Evolutionary conservation across 352 stramenopile genomes (phyloP), one percentile per base, ranked within the genome.

Genomic region (Phytophthora capsici): DNA sequence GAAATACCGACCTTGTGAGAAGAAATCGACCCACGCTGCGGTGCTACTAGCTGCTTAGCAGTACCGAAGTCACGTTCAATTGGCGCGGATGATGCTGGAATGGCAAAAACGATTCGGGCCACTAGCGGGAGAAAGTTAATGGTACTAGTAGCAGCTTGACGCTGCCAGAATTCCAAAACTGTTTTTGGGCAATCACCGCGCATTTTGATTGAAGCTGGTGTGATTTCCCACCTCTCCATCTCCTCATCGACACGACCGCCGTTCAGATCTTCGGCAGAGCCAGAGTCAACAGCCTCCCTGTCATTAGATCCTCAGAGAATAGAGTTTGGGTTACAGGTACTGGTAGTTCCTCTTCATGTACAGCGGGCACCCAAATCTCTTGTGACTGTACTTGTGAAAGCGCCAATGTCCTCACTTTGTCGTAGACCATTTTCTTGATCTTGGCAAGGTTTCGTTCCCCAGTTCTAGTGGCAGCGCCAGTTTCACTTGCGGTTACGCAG

Each of bases 31-130:
- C 41, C 26, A 2, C 55, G 45, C 13, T 55, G 55, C 8, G 44
- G 41, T n/a, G 14, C 23, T 19, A 62, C 43, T 14, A 54, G 20
- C 19, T 49, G 19, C 13, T 44, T 34, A 6, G 25, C 41, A 16
- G 30, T 43, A 48, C 54, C 19, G 44, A 62, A 28, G 6, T 1
- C 25, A 7, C 25, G 25, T 28, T 28, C 25, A 53, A 49, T 54
- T 38, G 55, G 32, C 2, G 55, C 55, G 1, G 55, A 55, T n/a
- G 55, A 55, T 8, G 55, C 30, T 16, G 44, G 55, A 22, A 55
- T 45, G 5, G 55, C 43, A 43, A 40, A 55, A 32, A 63, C 19
- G 13, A 54, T 48, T 13, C 43, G 41, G 17, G 44, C 44, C 23
- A 55, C 43, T 12, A 47, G 32, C 16, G 55, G 55, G 9, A 55